Evolutionary conservation across 1,284 basidiomycete genomes (phyloP).

Genomic region (Apiotrichum sp.): DNA sequence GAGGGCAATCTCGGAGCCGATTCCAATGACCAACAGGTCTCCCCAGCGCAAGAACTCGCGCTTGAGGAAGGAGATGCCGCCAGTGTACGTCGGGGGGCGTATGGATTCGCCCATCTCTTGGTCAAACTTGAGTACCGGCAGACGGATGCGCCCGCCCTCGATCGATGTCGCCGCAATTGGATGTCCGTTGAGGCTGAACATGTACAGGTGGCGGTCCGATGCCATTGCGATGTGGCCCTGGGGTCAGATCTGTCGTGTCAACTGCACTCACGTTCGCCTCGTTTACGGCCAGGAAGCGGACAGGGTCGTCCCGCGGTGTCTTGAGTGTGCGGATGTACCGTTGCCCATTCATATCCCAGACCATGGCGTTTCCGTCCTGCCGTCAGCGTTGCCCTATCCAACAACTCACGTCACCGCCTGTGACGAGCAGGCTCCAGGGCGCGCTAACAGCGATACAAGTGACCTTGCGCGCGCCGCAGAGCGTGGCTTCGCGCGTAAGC

Average conservation of each 20-base stretch:
- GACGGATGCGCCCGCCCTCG: slow-evolving; percentile 14
- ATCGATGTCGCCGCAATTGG: slow-evolving; percentile 36
- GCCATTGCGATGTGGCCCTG: slow-evolving; percentile 45
- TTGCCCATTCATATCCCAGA: slow-evolving; percentile 87
- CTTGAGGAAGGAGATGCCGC: slow-evolving; percentile 41
- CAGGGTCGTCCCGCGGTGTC: slow-evolving; percentile 55
- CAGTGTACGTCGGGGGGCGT: slow-evolving; percentile 24
- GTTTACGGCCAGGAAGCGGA: slow-evolving; percentile 70
- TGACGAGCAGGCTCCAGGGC: slow-evolving; percentile 76
- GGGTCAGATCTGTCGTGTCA: not conserved
- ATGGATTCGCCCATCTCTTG: slow-evolving; percentile 6
- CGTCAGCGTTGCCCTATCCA: not conserved
- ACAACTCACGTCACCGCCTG: slow-evolving; percentile 58
- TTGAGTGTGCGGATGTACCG: slow-evolving; percentile 68
- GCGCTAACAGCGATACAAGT: slow-evolving; percentile 67
- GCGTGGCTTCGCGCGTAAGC: slow-evolving; percentile 60
- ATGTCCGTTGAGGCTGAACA: slow-evolving; percentile 46
- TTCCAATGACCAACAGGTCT: slow-evolving; percentile 37
- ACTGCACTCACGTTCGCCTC: slow-evolving; percentile 65
- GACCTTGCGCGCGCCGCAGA: slow-evolving; percentile 64
- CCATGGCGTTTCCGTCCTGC: slow-evolving; percentile 67
- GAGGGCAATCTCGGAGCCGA: slow-evolving; percentile 27
- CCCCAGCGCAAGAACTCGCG: slow-evolving; percentile 42
- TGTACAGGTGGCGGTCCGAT: slow-evolving; percentile 32
- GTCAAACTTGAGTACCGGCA: slow-evolving; percentile 1